Percentiles rank a stretch among this genome's conserved stretches.
Conservation (phyloP, 2,329 filamentous ascomycete genomes). For the Cladosporium sp. region DNA sequence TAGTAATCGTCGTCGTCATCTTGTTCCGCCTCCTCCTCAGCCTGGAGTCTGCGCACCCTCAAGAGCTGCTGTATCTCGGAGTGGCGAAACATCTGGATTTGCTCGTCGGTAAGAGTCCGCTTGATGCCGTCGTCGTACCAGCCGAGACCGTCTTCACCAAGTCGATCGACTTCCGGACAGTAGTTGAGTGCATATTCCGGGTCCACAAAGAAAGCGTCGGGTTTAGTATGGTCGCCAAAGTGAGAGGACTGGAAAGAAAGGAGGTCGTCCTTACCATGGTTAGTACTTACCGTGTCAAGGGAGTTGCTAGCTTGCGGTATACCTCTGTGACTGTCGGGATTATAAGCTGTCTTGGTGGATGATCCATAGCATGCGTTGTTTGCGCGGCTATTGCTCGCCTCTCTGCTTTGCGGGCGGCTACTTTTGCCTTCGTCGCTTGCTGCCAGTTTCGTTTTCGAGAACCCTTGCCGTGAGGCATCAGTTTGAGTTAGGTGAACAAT, state of each 20-base stretch:
- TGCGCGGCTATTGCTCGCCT: constrained; percentile 10
- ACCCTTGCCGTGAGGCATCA: constrained; percentile 12
- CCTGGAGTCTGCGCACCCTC: constrained; percentile 14
- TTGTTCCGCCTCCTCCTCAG: constrained; percentile 13
- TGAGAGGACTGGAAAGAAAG: constrained; percentile 40
- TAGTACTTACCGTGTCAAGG: constrained; percentile 29
- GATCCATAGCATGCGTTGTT: background rate
- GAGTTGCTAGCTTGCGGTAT: constrained; percentile 12
- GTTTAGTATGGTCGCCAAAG: constrained; percentile 37
- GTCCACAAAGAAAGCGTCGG: constrained; percentile 30
- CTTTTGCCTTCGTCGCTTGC: constrained; percentile 12
- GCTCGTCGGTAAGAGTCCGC: constrained; percentile 83
- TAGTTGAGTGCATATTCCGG: constrained; percentile 23
- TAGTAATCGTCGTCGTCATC: constrained; percentile 12
- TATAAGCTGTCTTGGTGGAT: background rate
- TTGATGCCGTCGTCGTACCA: constrained; percentile 85
- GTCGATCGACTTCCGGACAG: constrained; percentile 31
- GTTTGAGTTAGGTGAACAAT: background rate
- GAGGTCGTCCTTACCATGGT: constrained; percentile 39
- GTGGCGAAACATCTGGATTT: constrained; percentile 85
- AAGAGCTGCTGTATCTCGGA: constrained; percentile 69
- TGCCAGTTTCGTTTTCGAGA: constrained; percentile 11
- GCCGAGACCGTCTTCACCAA: constrained; percentile 63
- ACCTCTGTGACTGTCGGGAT: constrained; percentile 29
- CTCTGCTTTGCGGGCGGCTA: constrained; percentile 14